phyloP scores from a whole-genome alignment of 495 filamentous ascomycete species.

The Neurospora sp. region DNA sequence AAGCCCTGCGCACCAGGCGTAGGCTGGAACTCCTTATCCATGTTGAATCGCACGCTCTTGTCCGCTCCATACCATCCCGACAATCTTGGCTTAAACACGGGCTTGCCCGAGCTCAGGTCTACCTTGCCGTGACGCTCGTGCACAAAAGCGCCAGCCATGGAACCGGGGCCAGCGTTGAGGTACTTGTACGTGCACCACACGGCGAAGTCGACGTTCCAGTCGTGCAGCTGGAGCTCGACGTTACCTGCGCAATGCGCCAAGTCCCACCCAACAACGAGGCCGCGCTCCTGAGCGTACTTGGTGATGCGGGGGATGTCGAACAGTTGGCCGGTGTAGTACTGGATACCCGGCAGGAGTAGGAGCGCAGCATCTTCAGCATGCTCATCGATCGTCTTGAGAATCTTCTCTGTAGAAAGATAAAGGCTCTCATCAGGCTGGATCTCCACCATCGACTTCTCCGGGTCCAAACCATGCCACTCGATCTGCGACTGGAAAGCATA shows the following conservation, averaged over 20 bases:
- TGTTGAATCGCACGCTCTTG: conserved; percentile 61
- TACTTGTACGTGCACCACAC: conserved; percentile 97
- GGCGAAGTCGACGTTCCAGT: conserved; percentile 93
- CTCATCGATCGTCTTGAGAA: conserved; percentile 66
- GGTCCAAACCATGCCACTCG: conserved; percentile 54
- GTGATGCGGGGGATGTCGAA: conserved; percentile 82
- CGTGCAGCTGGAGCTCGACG: conserved; percentile 67
- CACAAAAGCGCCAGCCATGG: conserved; percentile 75
- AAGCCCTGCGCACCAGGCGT: conserved; percentile 54
- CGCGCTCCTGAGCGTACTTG: conserved; percentile 57
- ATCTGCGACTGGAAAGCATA: conserved; percentile 86
- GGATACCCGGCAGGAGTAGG: conserved; percentile 76
- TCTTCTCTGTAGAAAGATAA: conserved; percentile 55
- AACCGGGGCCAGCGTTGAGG: conserved; percentile 78
- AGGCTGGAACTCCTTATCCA: conserved; percentile 67
- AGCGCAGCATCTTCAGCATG: conserved; percentile 68
- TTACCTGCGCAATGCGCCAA: conserved; percentile 90
- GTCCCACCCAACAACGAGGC: conserved; percentile 82
- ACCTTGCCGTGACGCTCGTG: conserved; percentile 59
- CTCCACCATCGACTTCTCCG: conserved; percentile 57
- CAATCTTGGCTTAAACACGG: conserved; percentile 36
- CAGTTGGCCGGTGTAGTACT: conserved; percentile 87
- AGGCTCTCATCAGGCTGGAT: conserved; percentile 50
- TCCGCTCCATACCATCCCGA: conserved; percentile 80
- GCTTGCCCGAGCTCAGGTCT: conserved; percentile 20